A percentile compares a stretch with the other conserved stretches of the same genome.
These are phyloP conservation scores for Epichloe gansuensis DNA, from an alignment of 2,329 filamentous ascomycete species.

Conservation along the genomic window DNA sequence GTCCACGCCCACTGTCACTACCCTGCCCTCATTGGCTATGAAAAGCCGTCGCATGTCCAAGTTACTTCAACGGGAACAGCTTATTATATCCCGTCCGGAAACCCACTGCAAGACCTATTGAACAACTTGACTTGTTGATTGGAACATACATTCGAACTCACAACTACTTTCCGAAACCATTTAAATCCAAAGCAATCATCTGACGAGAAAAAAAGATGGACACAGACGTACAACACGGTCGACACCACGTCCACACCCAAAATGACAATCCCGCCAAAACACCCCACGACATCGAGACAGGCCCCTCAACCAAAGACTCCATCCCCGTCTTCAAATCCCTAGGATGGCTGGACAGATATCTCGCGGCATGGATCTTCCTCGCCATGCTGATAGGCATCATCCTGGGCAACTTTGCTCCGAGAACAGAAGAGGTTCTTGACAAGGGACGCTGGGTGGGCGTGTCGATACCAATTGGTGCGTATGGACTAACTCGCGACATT, in stretches of 20 bases:
- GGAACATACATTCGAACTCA: no score
- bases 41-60: background rate
- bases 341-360: slow-evolving; percentile 47
- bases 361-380: slow-evolving; percentile 63
- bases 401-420: slow-evolving; percentile 60
- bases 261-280: background rate
- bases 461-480: slow-evolving; percentile 49
- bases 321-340: slow-evolving; percentile 39
- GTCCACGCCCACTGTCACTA: slow-evolving; percentile 1
- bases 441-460: slow-evolving; percentile 60
- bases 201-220: background rate
- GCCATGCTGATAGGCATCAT: slow-evolving; percentile 67
- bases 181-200: no score
- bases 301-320: background rate
- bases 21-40: background rate
- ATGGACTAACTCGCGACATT: no score
- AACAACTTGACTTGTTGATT: no score
- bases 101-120: no score
- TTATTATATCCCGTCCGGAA: no score
- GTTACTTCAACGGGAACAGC: no score
- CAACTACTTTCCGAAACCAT: no score
- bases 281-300: background rate
- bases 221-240: background rate
- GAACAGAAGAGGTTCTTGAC: slow-evolving; percentile 48
- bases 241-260: background rate